These are phyloP conservation scores for Aquilaria yunnanensis DNA, from an alignment of 345 rosid species.

Conservation along the genomic window DNA sequence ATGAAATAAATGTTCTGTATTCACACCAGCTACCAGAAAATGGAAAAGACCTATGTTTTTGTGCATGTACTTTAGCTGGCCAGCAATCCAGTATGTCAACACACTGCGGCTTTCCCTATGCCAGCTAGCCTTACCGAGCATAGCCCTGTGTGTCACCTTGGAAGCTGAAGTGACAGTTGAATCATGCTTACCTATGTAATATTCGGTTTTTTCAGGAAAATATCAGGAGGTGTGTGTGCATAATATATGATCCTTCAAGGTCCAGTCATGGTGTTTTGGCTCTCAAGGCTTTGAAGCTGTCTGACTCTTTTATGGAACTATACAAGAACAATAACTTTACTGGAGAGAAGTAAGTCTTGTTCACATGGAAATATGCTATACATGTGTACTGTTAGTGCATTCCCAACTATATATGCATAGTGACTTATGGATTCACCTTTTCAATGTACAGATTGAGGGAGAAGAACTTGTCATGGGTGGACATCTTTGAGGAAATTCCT, in stretches of 20 bases:
- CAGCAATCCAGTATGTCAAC: too few species aligned
- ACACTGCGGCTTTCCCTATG: too few species aligned
- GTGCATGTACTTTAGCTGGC: too few species aligned
- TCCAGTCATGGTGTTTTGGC: slow-evolving; percentile 85
- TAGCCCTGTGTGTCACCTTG: too few species aligned
- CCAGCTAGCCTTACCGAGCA: too few species aligned
- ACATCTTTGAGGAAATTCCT: slow-evolving; percentile 97
- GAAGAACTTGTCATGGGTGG: slow-evolving; percentile 98
- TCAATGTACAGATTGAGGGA: slow-evolving; percentile 74
- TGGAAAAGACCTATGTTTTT: too few species aligned
- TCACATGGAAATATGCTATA: slow-evolving; percentile 5
- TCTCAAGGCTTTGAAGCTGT: slow-evolving; percentile 96
- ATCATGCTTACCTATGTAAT: neutral
- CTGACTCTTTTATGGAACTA: slow-evolving; percentile 95
- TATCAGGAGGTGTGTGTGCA: slow-evolving; percentile 93
- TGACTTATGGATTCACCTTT: slow-evolving; percentile 3
- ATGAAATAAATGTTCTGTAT: too few species aligned
- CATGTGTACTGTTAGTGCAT: slow-evolving; percentile 6
- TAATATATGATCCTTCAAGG: slow-evolving; percentile 95
- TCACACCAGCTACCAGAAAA: too few species aligned
- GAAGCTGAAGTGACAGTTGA: too few species aligned
- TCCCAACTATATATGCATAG: neutral
- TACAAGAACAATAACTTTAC: slow-evolving; percentile 73
- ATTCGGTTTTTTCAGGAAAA: slow-evolving; percentile 54
- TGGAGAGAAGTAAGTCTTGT: slow-evolving; percentile 81